phyloP scores from a whole-genome alignment of 768 basidiomycete genomes.

The Hericium rajendrae region DNA sequence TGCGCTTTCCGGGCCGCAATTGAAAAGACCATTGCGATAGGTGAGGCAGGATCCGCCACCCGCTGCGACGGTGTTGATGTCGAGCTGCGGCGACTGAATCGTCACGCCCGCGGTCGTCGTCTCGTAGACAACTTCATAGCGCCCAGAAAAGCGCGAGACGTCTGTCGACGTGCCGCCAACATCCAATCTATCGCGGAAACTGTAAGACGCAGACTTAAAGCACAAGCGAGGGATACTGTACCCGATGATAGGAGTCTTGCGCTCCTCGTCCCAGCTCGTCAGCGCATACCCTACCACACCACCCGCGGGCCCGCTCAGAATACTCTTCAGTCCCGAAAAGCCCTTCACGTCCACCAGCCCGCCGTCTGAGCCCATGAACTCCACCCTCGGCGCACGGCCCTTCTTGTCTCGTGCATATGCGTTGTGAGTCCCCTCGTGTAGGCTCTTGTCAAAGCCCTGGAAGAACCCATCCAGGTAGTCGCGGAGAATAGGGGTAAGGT shows the following conservation, averaged over 20 bases:
- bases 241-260: constrained; percentile 76
- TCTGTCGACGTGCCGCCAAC: constrained; percentile 97
- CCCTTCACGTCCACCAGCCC: constrained; percentile 70
- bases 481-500: constrained; percentile 81
- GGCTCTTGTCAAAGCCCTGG: constrained; percentile 69
- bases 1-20: constrained; percentile 87
- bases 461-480: constrained; percentile 91
- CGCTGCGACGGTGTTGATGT: constrained; percentile 94
- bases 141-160: constrained; percentile 85
- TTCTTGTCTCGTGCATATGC: constrained; percentile 34
- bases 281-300: constrained; percentile 93
- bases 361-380: constrained; percentile 95
- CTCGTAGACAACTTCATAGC: constrained; percentile 90
- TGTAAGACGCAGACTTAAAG: not conserved
- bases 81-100: constrained; percentile 86
- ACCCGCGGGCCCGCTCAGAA: constrained; percentile 88
- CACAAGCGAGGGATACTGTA: constrained; percentile 25
- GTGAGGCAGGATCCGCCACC: constrained; percentile 88
- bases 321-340: constrained; percentile 90
- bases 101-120: constrained; percentile 92
- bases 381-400: constrained; percentile 59
- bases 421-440: constrained; percentile 25
- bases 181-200: constrained; percentile 46
- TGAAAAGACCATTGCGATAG: constrained; percentile 85
- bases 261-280: constrained; percentile 78